Evolutionary conservation across 1,284 basidiomycete genomes (phyloP).

Genomic region (Rugosomyces carneus): DNA sequence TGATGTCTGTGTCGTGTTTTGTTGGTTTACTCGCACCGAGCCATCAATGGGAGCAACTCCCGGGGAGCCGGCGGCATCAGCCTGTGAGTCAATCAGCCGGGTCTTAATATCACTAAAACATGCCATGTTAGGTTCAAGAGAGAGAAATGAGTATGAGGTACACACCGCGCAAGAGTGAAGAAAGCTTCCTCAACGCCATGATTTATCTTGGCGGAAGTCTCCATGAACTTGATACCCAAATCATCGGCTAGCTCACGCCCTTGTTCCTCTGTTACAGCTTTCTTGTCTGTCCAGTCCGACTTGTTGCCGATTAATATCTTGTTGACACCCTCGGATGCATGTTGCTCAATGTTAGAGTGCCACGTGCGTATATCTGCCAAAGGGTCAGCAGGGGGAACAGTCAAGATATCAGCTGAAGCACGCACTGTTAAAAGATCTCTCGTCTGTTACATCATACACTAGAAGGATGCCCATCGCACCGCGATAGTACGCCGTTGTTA

Average conservation of each 20-base stretch:
- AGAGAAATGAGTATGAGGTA: slow-evolving; percentile 8
- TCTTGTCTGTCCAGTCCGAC: slow-evolving; percentile 98
- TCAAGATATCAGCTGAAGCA: slow-evolving; percentile 10
- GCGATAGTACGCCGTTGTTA: slow-evolving; percentile 99
- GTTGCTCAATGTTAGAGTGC: slow-evolving; percentile 98
- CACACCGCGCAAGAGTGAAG: slow-evolving; percentile 92
- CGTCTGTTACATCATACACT: slow-evolving; percentile 98
- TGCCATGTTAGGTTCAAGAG: slow-evolving; percentile 1
- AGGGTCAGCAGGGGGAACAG: slow-evolving; percentile 7
- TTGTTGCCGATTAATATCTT: slow-evolving; percentile 99
- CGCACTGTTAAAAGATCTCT: slow-evolving; percentile 96
- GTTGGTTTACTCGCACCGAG: slow-evolving; percentile 63
- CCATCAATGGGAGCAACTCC: slow-evolving; percentile 41
- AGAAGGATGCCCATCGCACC: slow-evolving; percentile 99
- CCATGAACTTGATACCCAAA: slow-evolving; percentile 93
- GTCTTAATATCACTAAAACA: slow-evolving; percentile 86
- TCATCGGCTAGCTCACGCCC: slow-evolving; percentile 80
- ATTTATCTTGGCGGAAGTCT: slow-evolving; percentile 97
- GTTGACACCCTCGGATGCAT: slow-evolving; percentile 97
- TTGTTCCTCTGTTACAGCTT: slow-evolving; percentile 84
- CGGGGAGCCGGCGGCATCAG: slow-evolving; percentile 49
- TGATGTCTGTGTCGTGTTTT: slow-evolving; percentile 32
- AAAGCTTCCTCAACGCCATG: slow-evolving; percentile 99
- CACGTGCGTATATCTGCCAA: slow-evolving; percentile 92
- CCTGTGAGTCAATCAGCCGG: slow-evolving; percentile 92